These are phyloP conservation scores for Lactarius quietus DNA, from an alignment of 768 basidiomycete species.

Conservation along the genomic window DNA sequence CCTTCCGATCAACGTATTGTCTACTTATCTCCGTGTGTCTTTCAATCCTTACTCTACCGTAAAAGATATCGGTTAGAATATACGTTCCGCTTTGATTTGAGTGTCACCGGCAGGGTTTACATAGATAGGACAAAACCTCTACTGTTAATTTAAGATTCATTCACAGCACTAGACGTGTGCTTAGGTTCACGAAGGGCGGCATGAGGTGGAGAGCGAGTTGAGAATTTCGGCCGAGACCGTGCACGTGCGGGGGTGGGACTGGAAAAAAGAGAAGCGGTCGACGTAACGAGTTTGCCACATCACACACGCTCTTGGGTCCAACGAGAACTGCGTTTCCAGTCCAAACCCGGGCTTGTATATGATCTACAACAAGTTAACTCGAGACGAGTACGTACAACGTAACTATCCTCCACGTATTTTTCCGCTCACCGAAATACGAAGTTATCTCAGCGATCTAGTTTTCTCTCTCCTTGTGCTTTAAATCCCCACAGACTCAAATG, in stretches of 20 bases:
- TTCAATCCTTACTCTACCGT: too few relatives aligned
- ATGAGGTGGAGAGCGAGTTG: too few relatives aligned
- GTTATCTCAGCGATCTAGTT: conserved; percentile 89
- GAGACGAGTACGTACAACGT: conserved; percentile 68
- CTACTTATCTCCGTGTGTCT: too few relatives aligned
- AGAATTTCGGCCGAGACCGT: too few relatives aligned
- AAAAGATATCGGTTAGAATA: too few relatives aligned
- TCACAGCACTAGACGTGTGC: too few relatives aligned
- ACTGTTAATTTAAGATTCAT: too few relatives aligned
- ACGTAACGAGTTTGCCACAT: neutral
- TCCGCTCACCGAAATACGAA: conserved; percentile 36
- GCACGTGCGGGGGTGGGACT: neutral
- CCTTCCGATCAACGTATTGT: too few relatives aligned
- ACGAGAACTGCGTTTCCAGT: neutral
- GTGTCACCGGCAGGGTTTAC: too few relatives aligned
- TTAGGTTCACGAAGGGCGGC: too few relatives aligned
- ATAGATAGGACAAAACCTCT: too few relatives aligned
- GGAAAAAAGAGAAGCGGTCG: neutral
- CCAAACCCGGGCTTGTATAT: conserved; percentile 42
- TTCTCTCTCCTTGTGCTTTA: conserved; percentile 61
- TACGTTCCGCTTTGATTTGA: too few relatives aligned
- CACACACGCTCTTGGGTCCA: neutral
- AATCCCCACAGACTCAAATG: conserved; percentile 43
- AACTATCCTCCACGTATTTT: conserved; percentile 9
- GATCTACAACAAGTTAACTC: conserved; percentile 82